phyloP scores from a whole-genome alignment of 208 protist species.

The Vickermania ingenoplastis region DNA sequence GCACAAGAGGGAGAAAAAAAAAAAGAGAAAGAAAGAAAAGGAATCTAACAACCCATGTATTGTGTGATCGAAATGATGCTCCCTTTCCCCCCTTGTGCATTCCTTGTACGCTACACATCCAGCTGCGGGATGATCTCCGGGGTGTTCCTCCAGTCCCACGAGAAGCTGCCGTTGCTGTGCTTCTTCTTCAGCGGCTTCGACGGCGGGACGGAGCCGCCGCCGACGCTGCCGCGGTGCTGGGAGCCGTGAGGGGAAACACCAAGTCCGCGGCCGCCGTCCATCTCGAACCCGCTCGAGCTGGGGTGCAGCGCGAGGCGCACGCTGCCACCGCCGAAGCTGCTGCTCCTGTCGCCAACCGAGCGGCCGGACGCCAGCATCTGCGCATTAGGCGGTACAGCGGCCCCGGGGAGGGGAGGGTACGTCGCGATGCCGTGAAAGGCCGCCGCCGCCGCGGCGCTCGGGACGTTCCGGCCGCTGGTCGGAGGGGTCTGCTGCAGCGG shows the following conservation, averaged over 20 bases:
- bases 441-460: neutral
- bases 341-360: neutral
- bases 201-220: neutral
- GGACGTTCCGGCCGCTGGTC: neutral
- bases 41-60: too few relatives aligned
- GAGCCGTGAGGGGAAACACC: too few relatives aligned
- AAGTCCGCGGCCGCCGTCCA: neutral
- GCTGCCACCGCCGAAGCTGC: neutral
- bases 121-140: conserved; percentile 1
- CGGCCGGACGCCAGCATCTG: neutral
- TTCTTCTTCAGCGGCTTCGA: conserved; percentile 25
- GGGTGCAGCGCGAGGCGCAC: neutral
- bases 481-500: neutral
- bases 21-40: too few relatives aligned
- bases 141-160: conserved; percentile 42
- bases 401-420: neutral
- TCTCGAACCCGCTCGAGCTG: neutral
- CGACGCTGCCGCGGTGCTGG: too few relatives aligned
- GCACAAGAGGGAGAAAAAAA: too few relatives aligned
- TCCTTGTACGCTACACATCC: too few relatives aligned
- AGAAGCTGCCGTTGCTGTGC: conserved; percentile 27
- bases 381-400: neutral
- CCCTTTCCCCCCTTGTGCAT: too few relatives aligned
- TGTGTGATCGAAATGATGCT: too few relatives aligned
- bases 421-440: neutral